Base-by-base conservation (phyloP, 192 early-diverging fungal genomes). In the Backusella australiensis region DNA sequence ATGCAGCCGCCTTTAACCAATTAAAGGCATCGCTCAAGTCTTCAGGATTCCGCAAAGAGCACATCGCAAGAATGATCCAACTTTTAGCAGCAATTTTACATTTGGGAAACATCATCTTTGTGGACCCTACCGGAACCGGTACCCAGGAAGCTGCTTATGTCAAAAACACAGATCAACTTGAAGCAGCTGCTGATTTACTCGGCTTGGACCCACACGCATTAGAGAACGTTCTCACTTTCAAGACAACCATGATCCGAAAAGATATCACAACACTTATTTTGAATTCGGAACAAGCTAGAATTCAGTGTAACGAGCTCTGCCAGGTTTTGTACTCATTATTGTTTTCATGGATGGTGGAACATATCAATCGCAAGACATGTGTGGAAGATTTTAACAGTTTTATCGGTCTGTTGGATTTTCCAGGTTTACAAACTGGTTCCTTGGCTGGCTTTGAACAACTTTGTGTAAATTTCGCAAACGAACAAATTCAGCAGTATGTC, bases 201-300 rank as follows among this genome's bases (percentile, higher is more conserved):
- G 96, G 94, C 41, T 89, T 99, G 1, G 86, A 89, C 32, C 80
- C 91, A 21, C 78, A 79, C 39, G 90, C 90, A 4, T 85, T 98
- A 41, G 89, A 93, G 42, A 86, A 86, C 7, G 87, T 92, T 5
- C 85, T 99, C 52, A 91, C 91, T 38, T 94, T 93, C 83, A 91
- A 93, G 82, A 93, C 94, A 21, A 94, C 93, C 77, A 80, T 93
- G 35, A 94, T 99, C n/a, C 86, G 91, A 15, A 83, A 89, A 71
- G 96, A 97, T 74, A 80, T 97, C n/a, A 96, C 93, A 78, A 96
- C 94, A 11, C 92, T 95, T 6, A 93, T 96, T 52, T 83, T 99
- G 59, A 93, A 96, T 78, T 86, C 90, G 12, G 89, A 90, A 23
- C 91, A 90, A n/a, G 96, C 97, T 0, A 68, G 74, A 17, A 77